Base-by-base conservation (phyloP, 129 eudicot species). In the Chrysanthemum seticuspe region DNA sequence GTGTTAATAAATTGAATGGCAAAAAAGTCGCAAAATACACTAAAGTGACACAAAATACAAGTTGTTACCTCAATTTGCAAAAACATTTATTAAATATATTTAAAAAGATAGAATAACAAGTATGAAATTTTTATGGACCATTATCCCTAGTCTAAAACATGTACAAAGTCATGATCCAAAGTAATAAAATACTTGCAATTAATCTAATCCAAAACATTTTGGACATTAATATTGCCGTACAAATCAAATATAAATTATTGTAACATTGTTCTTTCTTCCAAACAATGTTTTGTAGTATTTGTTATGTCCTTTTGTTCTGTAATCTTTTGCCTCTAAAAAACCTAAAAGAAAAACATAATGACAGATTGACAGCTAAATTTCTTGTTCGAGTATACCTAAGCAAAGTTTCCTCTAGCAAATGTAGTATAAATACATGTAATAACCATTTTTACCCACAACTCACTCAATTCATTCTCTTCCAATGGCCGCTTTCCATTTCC, bases 401-500 rank as follows among this genome's bases (percentile, higher is more conserved):
- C 69, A 68, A 60, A 7, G 44, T 31, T 25, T 21, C 25, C 19
- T 27, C 45, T 5, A 61, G 5, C 62, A 29, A 16, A 14, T 51
- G 27, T 63, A 69, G 55, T 72, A 68, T 75, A 44, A 19, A 48
- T 8, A 14, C 34, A 40, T 40, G 47, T 7, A 40, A 14, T 66
- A 54, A 54, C 47, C 47, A 40, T 40, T 40, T 7, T 40, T 40
- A 29, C 6, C 44, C 36, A 14, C 3, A 47, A 18, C 29, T 29
- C 25, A 44, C 13, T 49, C 40, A 16, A n/a, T 31, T 7, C 25
- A 19, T 40, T 13, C 27, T 73, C 79, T 34, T 5, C 56, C 57
- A 16, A 76, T 71, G 80, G 77, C 72, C 6, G 63, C 68, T 68
- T 62, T 13, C 27, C 62, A 19, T n/a, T 59, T 80, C 19, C 54